Evolutionary conservation across 2,329 filamentous ascomycete genomes (phyloP).

Genomic region (Trichoderma arundinaceum): DNA sequence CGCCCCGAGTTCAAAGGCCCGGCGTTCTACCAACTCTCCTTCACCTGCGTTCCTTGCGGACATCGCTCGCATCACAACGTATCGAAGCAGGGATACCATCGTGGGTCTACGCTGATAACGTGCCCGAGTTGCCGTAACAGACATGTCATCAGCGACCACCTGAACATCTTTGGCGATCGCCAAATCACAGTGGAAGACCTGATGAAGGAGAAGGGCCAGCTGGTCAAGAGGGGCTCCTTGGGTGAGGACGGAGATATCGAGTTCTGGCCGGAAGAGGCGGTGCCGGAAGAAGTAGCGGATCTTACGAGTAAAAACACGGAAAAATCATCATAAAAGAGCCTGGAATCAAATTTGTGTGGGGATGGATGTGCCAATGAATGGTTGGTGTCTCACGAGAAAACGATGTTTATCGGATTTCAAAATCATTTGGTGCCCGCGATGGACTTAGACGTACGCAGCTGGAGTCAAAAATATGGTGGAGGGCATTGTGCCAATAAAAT

Average conservation of each 20-base stretch:
- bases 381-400: background rate
- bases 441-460: background rate
- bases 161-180: constrained; percentile 76
- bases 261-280: constrained; percentile 78
- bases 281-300: constrained; percentile 34
- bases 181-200: constrained; percentile 77
- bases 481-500: constrained; percentile 22
- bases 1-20: constrained; percentile 47
- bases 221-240: constrained; percentile 73
- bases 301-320: constrained; percentile 28
- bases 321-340: background rate
- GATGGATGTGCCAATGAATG: background rate
- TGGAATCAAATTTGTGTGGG: background rate
- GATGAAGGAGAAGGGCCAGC: constrained; percentile 73
- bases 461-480: background rate
- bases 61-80: constrained; percentile 82
- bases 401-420: background rate
- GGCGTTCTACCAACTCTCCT: constrained; percentile 84
- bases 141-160: constrained; percentile 90
- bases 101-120: constrained; percentile 84
- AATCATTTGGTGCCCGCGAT: background rate
- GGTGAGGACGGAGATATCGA: constrained; percentile 85
- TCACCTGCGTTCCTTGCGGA: constrained; percentile 89
- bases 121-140: constrained; percentile 86
- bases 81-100: constrained; percentile 94